These are phyloP conservation scores for Pseudocercospora cruenta DNA, from an alignment of 2,329 filamentous ascomycete species.

Conservation along the genomic window DNA sequence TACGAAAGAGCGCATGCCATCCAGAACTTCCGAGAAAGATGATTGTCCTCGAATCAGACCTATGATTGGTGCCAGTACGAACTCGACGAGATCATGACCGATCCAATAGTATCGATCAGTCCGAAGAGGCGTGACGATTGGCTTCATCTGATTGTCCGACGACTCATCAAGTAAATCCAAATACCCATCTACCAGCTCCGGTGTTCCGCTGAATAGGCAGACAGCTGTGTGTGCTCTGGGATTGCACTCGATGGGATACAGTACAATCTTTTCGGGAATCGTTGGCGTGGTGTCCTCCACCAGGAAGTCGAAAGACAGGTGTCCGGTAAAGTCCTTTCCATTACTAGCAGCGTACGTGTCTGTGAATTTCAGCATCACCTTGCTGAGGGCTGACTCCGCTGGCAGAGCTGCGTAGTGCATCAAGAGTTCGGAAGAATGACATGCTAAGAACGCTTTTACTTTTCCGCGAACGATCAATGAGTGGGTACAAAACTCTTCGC, in stretches of 20 bases:
- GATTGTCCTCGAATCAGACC: slow-evolving; percentile 40
- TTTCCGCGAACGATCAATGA: slow-evolving; percentile 67
- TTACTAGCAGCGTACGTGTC: slow-evolving; percentile 57
- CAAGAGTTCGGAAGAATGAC: slow-evolving; percentile 63
- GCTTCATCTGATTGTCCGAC: slow-evolving; percentile 20
- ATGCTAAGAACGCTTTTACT: slow-evolving; percentile 69
- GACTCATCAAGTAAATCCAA: slow-evolving; percentile 49
- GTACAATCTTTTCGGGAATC: slow-evolving; percentile 36
- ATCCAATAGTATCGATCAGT: slow-evolving; percentile 62
- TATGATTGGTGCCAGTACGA: slow-evolving; percentile 55
- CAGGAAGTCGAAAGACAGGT: slow-evolving; percentile 73
- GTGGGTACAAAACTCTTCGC: slow-evolving; percentile 72
- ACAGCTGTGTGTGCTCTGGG: slow-evolving; percentile 71
- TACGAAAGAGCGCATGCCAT: slow-evolving; percentile 40
- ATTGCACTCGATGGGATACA: slow-evolving; percentile 74
- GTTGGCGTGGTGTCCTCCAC: slow-evolving; percentile 49
- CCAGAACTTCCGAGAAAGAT: slow-evolving; percentile 31
- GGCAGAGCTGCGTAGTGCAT: slow-evolving; percentile 70
- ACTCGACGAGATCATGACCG: slow-evolving; percentile 65
- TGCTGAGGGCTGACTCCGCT: slow-evolving; percentile 56
- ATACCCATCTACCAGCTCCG: slow-evolving; percentile 56
- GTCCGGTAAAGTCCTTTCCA: slow-evolving; percentile 63
- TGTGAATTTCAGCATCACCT: slow-evolving; percentile 69
- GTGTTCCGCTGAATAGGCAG: slow-evolving; percentile 58
- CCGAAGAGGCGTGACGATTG: slow-evolving; percentile 26